A percentile compares a stretch with the other conserved stretches of the same genome.
Evolutionary conservation across 495 filamentous ascomycete genomes (phyloP).

Genomic region (Apiosordaria backusii): DNA sequence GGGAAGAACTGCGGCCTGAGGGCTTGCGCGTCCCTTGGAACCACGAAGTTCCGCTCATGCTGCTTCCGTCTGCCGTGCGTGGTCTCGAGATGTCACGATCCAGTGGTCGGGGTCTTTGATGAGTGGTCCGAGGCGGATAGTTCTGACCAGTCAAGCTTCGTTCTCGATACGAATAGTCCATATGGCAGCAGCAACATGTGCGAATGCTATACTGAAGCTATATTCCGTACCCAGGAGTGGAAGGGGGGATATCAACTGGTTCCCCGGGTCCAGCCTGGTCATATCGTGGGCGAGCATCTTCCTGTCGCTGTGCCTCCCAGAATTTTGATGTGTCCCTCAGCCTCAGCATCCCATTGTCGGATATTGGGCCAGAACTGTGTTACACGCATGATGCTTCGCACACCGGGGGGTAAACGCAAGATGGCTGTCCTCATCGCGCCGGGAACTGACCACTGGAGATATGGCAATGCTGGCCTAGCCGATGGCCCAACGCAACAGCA

Average conservation of each 20-base stretch:
- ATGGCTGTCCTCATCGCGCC: neutral
- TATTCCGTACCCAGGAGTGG: too few species aligned
- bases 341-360: neutral
- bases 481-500: too few species aligned
- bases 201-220: too few species aligned
- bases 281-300: neutral
- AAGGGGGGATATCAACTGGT: too few species aligned
- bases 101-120: neutral
- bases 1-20: neutral
- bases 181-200: neutral
- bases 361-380: neutral
- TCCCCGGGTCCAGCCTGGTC: too few species aligned
- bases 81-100: neutral
- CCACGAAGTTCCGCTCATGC: neutral
- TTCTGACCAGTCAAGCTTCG: neutral
- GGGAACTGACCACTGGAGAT: too few species aligned
- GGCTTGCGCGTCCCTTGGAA: neutral
- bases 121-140: neutral
- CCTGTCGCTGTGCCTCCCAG: too few species aligned
- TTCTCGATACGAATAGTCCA: neutral
- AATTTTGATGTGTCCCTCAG: neutral
- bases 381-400: neutral
- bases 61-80: neutral
- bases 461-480: too few species aligned
- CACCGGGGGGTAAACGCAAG: neutral